Evolutionary conservation across 176 grass and related monocot species (phyloP), one percentile per base, ranked within the genome.

Genomic region (Phragmites australis): DNA sequence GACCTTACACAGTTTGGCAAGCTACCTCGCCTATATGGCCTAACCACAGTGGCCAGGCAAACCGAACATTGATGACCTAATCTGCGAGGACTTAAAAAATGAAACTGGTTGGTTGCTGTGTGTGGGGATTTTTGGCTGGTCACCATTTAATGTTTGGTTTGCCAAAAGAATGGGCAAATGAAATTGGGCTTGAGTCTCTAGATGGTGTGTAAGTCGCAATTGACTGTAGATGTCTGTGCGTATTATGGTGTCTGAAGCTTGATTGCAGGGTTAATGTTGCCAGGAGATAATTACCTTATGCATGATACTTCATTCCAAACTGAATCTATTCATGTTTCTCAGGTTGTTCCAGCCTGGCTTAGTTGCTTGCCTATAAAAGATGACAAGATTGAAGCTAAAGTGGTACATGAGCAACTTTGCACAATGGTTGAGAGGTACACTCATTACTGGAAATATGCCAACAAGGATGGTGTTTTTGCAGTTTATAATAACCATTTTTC

Each of bases 371-470:
- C 97, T 26, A 88, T 99, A 73, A 99, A 99, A 84, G 88, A 89
- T 83, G 97, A 99, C 87, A 90, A 95, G 79, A 91, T 99, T 65
- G 97, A 99, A 80, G 97, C 97, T 61, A 99, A 99, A 87, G 82
- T 99, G 84, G 97, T 99, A 19, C 97, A 99, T 31, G 88, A 93
- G 68, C 93, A 91, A 32, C 90, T 99, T 59, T 96, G 93, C 77
- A 88, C 97, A 21, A 96, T 99, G 97, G 90, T 96, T 34, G 97
- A 99, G 77, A 99, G 97, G 97, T 99, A 82, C 15, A 10, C 42
- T 50, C 44, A 13, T 19, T 65, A 68, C 18, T 74, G 8, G 21
- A 18, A 62, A 19, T 65, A 47, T 74, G 54, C n/a, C 56, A 43
- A 82, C 34, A 27, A 53, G 10, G 17, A 13, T 85, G 29, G 7